Evolutionary conservation across 2,329 filamentous ascomycete species (phyloP), one percentile per base, ranked within the genome.

Genomic region (Plectosphaerella cucumerina): DNA sequence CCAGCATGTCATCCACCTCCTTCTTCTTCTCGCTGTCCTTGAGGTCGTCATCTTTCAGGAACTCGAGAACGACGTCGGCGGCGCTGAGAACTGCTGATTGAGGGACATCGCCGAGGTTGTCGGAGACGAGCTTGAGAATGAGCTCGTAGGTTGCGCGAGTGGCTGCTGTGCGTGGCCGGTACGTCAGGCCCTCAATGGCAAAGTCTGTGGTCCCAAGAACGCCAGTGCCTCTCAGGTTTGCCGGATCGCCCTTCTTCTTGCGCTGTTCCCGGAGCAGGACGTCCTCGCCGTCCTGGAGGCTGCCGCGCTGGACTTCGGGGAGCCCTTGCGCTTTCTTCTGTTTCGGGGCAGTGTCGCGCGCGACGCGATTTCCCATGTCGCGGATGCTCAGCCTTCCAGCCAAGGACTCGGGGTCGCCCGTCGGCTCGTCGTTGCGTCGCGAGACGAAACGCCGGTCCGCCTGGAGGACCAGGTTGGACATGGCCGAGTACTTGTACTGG

Each of bases 401-500:
- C 53, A 99, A 84, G 52, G 95, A 99, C 75, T 99, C 94, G 48
- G 94, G 95, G 69, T 99, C 94, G 62, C 94, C 94, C 48, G 93
- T 97, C 57, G 90, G 86, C 75, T 99, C 95, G 72, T 99, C 93
- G 61, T 86, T 91, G 63, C 91, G 86, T 69, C 94, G 86, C 58
- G 90, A 90, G 62, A 96, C 87, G 69, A 99, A 97, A 63, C 94
- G 87, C 75, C 92, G 87, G 78, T 99, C 94, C 76, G 91, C 92
- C 89, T 99, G 94, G 84, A 99, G 90, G 68, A 99, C 94, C 90
- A 99, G 87, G 85, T 99, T 99, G 76, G 94, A 99, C 94, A 99
- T 97, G 71, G 90, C 91, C 85, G 91, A 91, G 83, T 97, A 96
- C 74, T 97, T 97, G 82, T 96, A 97, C 74, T 96, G 92, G 72